phyloP scores from a whole-genome alignment of 768 basidiomycete species.

The Termitomyces sp. region DNA sequence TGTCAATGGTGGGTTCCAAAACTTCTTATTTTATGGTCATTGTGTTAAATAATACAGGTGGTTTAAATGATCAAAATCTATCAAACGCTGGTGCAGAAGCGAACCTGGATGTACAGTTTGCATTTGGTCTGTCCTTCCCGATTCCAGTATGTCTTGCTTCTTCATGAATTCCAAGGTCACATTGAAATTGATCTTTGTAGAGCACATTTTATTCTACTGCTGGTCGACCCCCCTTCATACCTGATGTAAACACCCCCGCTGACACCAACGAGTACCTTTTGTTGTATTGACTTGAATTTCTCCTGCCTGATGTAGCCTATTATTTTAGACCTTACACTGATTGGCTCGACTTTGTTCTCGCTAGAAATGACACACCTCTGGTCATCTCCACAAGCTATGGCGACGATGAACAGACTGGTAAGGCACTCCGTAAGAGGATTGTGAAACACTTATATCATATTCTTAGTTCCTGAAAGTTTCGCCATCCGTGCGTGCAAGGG shows the following conservation, averaged over 20 bases:
- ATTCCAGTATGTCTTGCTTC: slow-evolving; percentile 28
- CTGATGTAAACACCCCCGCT: slow-evolving; percentile 33
- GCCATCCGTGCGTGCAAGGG: slow-evolving; percentile 52
- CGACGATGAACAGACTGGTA: slow-evolving; percentile 68
- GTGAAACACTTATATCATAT: not conserved
- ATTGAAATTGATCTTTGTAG: slow-evolving; percentile 8
- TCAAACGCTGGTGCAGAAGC: slow-evolving; percentile 56
- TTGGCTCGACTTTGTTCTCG: slow-evolving; percentile 60
- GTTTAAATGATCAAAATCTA: slow-evolving; percentile 52
- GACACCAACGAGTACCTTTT: slow-evolving; percentile 31
- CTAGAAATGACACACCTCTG: slow-evolving; percentile 41
- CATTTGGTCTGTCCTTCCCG: slow-evolving; percentile 58
- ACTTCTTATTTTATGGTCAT: not conserved
- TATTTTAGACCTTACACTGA: slow-evolving; percentile 23
- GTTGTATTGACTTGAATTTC: not conserved
- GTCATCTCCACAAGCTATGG: slow-evolving; percentile 70
- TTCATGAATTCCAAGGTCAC: not conserved
- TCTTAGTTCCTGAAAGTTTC: slow-evolving; percentile 48
- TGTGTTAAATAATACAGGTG: slow-evolving; percentile 34
- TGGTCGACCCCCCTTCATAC: slow-evolving; percentile 53
- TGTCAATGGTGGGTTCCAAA: slow-evolving; percentile 41
- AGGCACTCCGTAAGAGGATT: not conserved
- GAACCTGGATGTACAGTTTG: slow-evolving; percentile 63
- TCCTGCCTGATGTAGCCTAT: not conserved
- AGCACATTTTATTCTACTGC: slow-evolving; percentile 57